phyloP scores from a whole-genome alignment of 495 filamentous ascomycete genomes.

The Astrothelium subdiscretum region DNA sequence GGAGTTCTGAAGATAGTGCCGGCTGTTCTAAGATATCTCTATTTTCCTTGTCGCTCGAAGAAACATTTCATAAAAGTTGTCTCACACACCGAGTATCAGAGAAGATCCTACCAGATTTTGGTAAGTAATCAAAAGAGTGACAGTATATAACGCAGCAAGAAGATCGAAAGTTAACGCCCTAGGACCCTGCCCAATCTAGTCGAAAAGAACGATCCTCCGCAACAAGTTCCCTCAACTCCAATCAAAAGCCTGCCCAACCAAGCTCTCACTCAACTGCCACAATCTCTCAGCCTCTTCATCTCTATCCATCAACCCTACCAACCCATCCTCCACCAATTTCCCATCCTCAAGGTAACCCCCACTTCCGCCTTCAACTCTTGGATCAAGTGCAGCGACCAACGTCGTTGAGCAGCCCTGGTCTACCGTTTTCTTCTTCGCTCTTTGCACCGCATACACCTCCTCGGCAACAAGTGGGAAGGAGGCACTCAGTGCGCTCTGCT shows the following conservation, averaged over 20 bases:
- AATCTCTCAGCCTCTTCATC: slow-evolving; percentile 36
- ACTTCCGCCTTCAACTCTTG: slow-evolving; percentile 13
- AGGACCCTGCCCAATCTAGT: not conserved
- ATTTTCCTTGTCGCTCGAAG: too few species aligned
- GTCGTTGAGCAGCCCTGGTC: slow-evolving; percentile 34
- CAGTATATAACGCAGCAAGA: not conserved
- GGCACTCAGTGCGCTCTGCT: not conserved
- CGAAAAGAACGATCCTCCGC: not conserved
- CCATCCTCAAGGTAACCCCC: slow-evolving; percentile 8
- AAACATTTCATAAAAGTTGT: too few species aligned
- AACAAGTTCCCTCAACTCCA: not conserved
- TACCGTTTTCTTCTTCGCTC: slow-evolving; percentile 14
- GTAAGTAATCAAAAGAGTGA: not conserved
- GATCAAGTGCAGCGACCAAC: slow-evolving; percentile 37
- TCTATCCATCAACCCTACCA: slow-evolving; percentile 17
- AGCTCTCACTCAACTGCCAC: slow-evolving; percentile 38
- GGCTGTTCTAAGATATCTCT: too few species aligned
- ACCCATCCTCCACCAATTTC: slow-evolving; percentile 10
- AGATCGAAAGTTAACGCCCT: not conserved
- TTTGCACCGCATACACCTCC: not conserved
- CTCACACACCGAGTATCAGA: too few species aligned
- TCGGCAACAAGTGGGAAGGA: not conserved
- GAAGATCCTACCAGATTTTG: not conserved
- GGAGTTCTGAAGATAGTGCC: too few species aligned
- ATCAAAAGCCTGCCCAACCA: slow-evolving; percentile 27